Conservation (phyloP, 2,329 filamentous ascomycete genomes). For the Microdochium trichocladiopsis region DNA sequence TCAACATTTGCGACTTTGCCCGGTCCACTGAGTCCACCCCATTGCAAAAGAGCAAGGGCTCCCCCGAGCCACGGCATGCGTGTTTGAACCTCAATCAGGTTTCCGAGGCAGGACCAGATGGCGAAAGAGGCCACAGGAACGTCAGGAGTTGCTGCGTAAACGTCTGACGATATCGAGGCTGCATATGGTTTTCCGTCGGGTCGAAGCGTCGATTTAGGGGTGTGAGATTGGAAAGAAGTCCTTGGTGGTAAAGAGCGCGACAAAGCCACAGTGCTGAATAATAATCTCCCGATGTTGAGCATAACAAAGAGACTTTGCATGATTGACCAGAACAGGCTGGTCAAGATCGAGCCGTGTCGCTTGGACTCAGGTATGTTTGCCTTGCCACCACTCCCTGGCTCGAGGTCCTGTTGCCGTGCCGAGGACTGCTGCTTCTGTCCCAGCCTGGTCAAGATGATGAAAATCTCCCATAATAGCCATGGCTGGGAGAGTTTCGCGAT, state of each 20-base stretch:
- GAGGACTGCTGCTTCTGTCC: slow-evolving; percentile 16
- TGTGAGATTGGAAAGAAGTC: slow-evolving; percentile 6
- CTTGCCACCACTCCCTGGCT: background rate
- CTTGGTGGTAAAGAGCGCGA: slow-evolving; percentile 61
- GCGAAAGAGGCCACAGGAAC: slow-evolving; percentile 70
- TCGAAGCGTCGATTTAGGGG: slow-evolving; percentile 11
- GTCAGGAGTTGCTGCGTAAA: slow-evolving; percentile 21
- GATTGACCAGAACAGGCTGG: slow-evolving; percentile 45
- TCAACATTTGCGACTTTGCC: slow-evolving; percentile 68
- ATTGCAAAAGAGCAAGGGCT: slow-evolving; percentile 67
- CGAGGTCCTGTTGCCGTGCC: slow-evolving; percentile 4
- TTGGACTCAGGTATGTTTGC: background rate
- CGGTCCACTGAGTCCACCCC: slow-evolving; percentile 65
- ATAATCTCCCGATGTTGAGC: slow-evolving; percentile 58
- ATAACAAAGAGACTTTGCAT: slow-evolving; percentile 48
- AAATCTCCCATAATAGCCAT: slow-evolving; percentile 80
- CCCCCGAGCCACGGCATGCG: slow-evolving; percentile 91
- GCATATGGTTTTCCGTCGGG: slow-evolving; percentile 6
- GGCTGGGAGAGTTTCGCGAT: slow-evolving; percentile 77
- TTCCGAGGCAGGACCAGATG: slow-evolving; percentile 66
- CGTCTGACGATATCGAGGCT: slow-evolving; percentile 6
- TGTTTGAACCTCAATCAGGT: slow-evolving; percentile 63
- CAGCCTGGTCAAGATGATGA: slow-evolving; percentile 61
- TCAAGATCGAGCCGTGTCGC: slow-evolving; percentile 28
- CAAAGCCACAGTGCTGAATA: slow-evolving; percentile 56